Conservation (phyloP, 257 asterid species). For the Eustoma russellianum region DNA sequence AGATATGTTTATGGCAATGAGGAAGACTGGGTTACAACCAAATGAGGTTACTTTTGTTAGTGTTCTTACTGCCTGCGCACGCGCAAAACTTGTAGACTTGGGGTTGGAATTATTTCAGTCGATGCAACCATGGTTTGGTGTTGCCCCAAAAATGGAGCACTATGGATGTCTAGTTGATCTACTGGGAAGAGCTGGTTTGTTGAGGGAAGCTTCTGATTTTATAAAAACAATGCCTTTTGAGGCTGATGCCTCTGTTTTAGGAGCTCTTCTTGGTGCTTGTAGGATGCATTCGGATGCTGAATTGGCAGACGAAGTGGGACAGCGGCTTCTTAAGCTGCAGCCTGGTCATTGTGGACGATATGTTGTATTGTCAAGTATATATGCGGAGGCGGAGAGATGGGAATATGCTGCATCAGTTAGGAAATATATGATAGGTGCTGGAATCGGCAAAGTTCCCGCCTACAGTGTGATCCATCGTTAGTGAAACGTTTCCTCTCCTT, state of each 20-base stretch:
- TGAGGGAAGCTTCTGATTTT: constrained; percentile 58
- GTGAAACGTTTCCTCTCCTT: too few species aligned
- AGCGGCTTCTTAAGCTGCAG: constrained; percentile 39
- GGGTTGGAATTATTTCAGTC: constrained; percentile 51
- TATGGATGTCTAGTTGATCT: constrained; percentile 91
- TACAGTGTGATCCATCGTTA: too few species aligned
- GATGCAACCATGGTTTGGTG: constrained; percentile 34
- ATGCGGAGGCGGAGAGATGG: constrained; percentile 71
- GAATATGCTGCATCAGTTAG: constrained; percentile 62
- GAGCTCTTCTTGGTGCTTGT: constrained; percentile 83
- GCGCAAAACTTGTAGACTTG: constrained; percentile 42
- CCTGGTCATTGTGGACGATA: constrained; percentile 58
- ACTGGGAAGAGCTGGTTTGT: constrained; percentile 64
- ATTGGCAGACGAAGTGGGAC: constrained; percentile 62
- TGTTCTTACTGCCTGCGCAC: constrained; percentile 67
- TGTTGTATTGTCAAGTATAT: constrained; percentile 62
- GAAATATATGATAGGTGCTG: constrained; percentile 53
- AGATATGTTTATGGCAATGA: constrained; percentile 54
- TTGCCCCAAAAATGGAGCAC: constrained; percentile 65
- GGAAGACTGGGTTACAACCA: constrained; percentile 23
- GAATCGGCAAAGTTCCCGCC: too few species aligned
- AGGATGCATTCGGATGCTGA: constrained; percentile 62
- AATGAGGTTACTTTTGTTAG: constrained; percentile 67
- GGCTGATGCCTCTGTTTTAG: constrained; percentile 73
- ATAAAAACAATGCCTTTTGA: constrained; percentile 59